A percentile compares a stretch with the other conserved stretches of the same genome.
phyloP scores from a whole-genome alignment of 805 yeast species.

The Yarrowia sp. region DNA sequence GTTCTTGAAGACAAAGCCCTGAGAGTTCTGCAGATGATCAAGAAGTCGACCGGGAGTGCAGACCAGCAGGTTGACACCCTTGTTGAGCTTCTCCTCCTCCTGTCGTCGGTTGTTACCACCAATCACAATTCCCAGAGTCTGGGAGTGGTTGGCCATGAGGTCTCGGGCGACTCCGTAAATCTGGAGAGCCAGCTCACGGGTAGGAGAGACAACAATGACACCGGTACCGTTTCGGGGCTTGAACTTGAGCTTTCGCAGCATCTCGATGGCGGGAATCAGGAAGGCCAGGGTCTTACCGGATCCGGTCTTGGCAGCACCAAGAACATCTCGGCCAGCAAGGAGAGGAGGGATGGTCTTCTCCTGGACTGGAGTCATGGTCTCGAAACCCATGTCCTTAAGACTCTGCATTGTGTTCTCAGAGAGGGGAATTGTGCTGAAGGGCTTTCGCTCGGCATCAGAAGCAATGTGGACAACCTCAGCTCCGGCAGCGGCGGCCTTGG shows the following conservation, averaged over 20 bases:
- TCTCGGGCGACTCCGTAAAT: slow-evolving; percentile 98
- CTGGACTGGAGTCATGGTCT: slow-evolving; percentile 90
- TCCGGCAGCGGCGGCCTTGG: slow-evolving; percentile 24
- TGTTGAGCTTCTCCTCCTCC: slow-evolving; percentile 89
- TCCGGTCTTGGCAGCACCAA: slow-evolving; percentile 99
- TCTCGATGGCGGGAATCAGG: slow-evolving; percentile 90
- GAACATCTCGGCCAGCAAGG: slow-evolving; percentile 92
- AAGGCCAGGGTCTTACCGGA: slow-evolving; percentile 98
- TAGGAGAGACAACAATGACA: slow-evolving; percentile 92
- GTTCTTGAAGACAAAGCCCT: slow-evolving; percentile 90
- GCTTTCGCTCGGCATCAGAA: slow-evolving; percentile 36
- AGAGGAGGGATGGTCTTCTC: slow-evolving; percentile 95
- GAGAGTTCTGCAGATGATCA: slow-evolving; percentile 95
- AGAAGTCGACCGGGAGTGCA: slow-evolving; percentile 98
- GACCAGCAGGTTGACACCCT: slow-evolving; percentile 89
- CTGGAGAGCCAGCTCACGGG: slow-evolving; percentile 96
- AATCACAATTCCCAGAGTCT: slow-evolving; percentile 93
- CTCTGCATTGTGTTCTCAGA: slow-evolving; percentile 83
- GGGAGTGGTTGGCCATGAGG: slow-evolving; percentile 83
- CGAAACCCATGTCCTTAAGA: slow-evolving; percentile 83
- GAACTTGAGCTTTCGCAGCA: slow-evolving; percentile 83
- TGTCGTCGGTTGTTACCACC: slow-evolving; percentile 98
- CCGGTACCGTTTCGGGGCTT: slow-evolving; percentile 99
- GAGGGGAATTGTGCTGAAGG: slow-evolving; percentile 56
- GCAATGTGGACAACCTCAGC: slow-evolving; percentile 27